Base-by-base conservation (phyloP, 2,329 filamentous ascomycete genomes). In the Whalleya microplaca region DNA sequence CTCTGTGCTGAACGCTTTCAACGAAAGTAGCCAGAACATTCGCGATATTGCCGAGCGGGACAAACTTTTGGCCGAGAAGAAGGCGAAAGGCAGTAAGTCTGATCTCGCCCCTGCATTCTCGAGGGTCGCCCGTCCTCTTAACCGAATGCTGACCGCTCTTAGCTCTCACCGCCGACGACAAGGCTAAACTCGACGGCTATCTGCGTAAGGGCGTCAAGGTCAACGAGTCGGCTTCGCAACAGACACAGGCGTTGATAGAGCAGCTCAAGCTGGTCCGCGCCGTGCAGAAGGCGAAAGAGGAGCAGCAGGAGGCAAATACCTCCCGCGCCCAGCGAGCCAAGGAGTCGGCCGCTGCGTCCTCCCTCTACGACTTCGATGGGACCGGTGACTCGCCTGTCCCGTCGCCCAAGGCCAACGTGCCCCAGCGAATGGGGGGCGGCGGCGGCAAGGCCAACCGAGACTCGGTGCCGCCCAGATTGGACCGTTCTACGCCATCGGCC, bases 391-490 rank as follows among this genome's bases (percentile, higher is more conserved):
- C 77, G 4, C 73, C 76, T 2, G 72, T 75, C 2, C 76, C 75
- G 4, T 76, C 75, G 3, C 75, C 75, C 7, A 72, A 73, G 37
- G 71, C 71, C 8, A 68, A 68, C 23, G 68, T 73, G 21, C 64
- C 71, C 3, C 68, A 74, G 14, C 76, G 76, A 47, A 68, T 74
- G 29, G 69, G 69, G 41, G 73, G 69, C 41, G 73, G 67, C 37
- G 65, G 65, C 21, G 66, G 66, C 21, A 74, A 62, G 45, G 74
- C 73, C 41, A 77, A 80, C 50, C 75, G 80, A 23, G 81, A 84
- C 62, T 84, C 82, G 56, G 76, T 81, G 14, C 81, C 83, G 0
- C 77, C 79, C 45, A 84, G 84, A 64, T 76, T 79, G 8, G 83
- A 84, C 59, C 67, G 70, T 21, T 69, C 69, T 23, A 72, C 70